Evolutionary conservation across 768 basidiomycete species (phyloP).

Genomic region (Dacryopinax spathularia): DNA sequence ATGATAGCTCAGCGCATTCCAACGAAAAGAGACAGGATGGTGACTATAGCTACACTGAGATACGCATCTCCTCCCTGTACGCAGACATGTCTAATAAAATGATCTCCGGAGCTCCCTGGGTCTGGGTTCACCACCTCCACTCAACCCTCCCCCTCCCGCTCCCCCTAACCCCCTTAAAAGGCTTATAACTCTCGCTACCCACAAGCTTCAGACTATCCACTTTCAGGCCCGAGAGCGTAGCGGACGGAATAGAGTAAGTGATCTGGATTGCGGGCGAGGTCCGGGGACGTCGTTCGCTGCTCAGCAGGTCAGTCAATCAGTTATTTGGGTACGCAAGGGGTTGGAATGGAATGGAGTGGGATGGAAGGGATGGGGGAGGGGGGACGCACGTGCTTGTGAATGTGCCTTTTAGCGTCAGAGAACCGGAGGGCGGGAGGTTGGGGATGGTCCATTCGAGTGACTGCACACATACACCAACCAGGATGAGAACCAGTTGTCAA

Average conservation of each 20-base stretch:
- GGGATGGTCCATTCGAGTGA: conserved; percentile 68
- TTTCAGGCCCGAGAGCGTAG: conserved; percentile 66
- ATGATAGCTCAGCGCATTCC: too few species aligned
- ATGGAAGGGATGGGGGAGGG: not conserved
- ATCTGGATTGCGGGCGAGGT: conserved; percentile 65
- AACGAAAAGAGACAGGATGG: too few species aligned
- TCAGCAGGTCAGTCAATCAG: not conserved
- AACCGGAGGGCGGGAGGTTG: conserved; percentile 44
- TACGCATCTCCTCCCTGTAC: too few species aligned
- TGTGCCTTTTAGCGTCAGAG: conserved; percentile 63
- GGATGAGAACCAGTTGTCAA: not conserved
- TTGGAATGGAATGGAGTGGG: not conserved
- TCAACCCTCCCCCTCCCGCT: conserved; percentile 54
- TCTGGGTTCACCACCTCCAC: conserved; percentile 34
- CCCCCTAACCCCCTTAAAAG: conserved; percentile 79
- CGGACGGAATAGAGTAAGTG: conserved; percentile 50
- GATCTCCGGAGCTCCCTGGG: too few species aligned
- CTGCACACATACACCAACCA: conserved; percentile 26
- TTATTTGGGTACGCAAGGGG: not conserved
- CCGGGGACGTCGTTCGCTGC: conserved; percentile 34
- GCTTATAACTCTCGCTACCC: conserved; percentile 69
- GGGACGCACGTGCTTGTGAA: conserved; percentile 49
- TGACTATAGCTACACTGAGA: too few species aligned
- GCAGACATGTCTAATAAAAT: too few species aligned
- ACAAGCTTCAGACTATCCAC: conserved; percentile 69